phyloP scores from a whole-genome alignment of 2,329 filamentous ascomycete genomes.

The Cadophora luteo-olivacea region DNA sequence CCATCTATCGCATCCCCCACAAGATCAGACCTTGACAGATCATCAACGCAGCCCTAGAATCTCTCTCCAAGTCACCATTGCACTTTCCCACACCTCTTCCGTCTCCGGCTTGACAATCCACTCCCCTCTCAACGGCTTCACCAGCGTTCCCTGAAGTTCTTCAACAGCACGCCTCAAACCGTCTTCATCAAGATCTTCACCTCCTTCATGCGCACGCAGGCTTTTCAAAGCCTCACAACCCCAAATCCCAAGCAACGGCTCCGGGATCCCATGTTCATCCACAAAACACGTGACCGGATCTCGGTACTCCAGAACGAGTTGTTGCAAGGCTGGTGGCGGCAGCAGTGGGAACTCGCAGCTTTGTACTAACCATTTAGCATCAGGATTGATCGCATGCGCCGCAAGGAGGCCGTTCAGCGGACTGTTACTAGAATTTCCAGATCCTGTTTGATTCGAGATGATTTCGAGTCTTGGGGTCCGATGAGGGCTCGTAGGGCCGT shows the following conservation, averaged over 20 bases:
- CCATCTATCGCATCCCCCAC: background rate
- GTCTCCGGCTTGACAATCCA: slow-evolving; percentile 51
- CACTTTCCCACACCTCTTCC: slow-evolving; percentile 49
- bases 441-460: slow-evolving; percentile 20
- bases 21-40: background rate
- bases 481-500: slow-evolving; percentile 17
- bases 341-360: slow-evolving; percentile 47
- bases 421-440: slow-evolving; percentile 26
- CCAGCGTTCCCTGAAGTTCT: slow-evolving; percentile 31
- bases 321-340: slow-evolving; percentile 38
- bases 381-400: slow-evolving; percentile 40
- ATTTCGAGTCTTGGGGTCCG: slow-evolving; percentile 15
- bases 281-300: slow-evolving; percentile 46
- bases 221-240: slow-evolving; percentile 41
- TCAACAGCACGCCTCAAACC: slow-evolving; percentile 26
- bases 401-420: slow-evolving; percentile 44
- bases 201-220: slow-evolving; percentile 35
- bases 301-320: slow-evolving; percentile 39
- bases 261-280: slow-evolving; percentile 41
- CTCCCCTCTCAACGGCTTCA: slow-evolving; percentile 45
- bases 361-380: slow-evolving; percentile 45
- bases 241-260: slow-evolving; percentile 49
- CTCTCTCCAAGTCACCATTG: slow-evolving; percentile 2
- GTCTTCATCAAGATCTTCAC: slow-evolving; percentile 32
- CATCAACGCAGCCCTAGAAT: background rate